A percentile compares a stretch with the other conserved stretches of the same genome.
Evolutionary conservation across 345 rosid species (phyloP).

Genomic region (Arabis hirsuta): DNA sequence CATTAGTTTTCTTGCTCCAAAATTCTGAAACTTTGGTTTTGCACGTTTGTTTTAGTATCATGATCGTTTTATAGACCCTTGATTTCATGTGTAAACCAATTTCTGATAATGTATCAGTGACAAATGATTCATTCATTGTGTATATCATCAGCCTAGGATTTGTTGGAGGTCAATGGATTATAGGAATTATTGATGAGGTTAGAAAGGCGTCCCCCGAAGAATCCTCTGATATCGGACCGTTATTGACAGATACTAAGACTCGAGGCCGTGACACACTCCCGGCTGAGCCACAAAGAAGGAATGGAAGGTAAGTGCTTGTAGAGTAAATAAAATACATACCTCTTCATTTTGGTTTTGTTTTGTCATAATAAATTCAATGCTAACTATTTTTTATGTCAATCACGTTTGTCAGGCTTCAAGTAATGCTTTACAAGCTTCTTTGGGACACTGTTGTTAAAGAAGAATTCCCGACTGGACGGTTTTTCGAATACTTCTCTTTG

Average conservation of each 20-base stretch:
- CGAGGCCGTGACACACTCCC: constrained; percentile 66
- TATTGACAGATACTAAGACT: constrained; percentile 75
- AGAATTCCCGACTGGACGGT: constrained; percentile 53
- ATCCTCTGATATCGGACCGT: constrained; percentile 49
- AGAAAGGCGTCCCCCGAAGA: constrained; percentile 49
- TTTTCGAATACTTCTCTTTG: constrained; percentile 66
- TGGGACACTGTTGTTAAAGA: constrained; percentile 68
- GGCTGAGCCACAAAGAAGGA: constrained; percentile 75
- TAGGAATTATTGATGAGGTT: constrained; percentile 80
- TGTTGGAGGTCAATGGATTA: constrained; percentile 65
- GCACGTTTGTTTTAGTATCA: neutral
- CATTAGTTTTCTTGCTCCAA: neutral
- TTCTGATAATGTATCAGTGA: constrained; percentile 5
- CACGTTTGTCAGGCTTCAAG: constrained; percentile 59
- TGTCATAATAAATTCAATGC: neutral
- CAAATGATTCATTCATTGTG: neutral
- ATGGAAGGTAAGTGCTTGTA: constrained; percentile 60
- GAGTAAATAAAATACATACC: neutral
- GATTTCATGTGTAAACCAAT: neutral
- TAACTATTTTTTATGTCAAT: neutral
- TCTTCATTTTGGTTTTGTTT: neutral
- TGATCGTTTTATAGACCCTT: neutral
- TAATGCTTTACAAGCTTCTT: constrained; percentile 83
- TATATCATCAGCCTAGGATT: constrained; percentile 62
- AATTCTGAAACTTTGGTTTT: neutral